Base-by-base conservation (phyloP, 495 filamentous ascomycete genomes). In the Terfezia boudieri region DNA sequence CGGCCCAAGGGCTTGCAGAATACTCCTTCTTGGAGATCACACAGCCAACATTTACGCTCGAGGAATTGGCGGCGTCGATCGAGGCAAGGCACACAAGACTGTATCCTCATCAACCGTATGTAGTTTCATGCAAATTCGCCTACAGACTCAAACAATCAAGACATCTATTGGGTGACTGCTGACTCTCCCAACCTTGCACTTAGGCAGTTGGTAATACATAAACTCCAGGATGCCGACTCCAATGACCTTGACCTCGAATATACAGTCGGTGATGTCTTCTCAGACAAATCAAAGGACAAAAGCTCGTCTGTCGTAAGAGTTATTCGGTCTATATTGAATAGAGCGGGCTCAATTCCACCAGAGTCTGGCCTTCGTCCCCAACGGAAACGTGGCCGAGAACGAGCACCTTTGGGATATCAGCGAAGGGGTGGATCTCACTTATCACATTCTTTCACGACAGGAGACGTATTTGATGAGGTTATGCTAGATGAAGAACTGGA, bases 161-260 rank as follows among this genome's bases (percentile, higher is more conserved):
- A 32, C 7, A 4, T 32, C 26, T 32, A 32, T 32, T 32, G 7
- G 26, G 26, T 32, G 26, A 32, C 7, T 32, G 7, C 26, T 32
- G 2, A 32, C 26, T 32, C 7, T 32, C 7, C 4, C 26, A 32
- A 32, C 2, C 26, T 32, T 7, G 26, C 4, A 32, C 26, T 32
- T 32, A 32, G 26, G 26, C 26, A 32, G 26, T 32, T 32, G 26
- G 4, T 32, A 32, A 32, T 32, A 32, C 26, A 32, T 32, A 41
- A 55, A 53, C 36, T 65, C 17, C 62, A 65, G 36, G 62, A 65
- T 50, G 53, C 54, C 16, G 53, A 61, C 10, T 51, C 55, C 4
- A 65, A 65, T 17, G 62, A 65, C 43, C 53, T 65, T n/a, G 62
- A 65, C 23, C 57, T 65, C 4, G 46, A 43, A 4, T 65, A 64